Percentiles rank a stretch among this genome's conserved stretches.
Evolutionary conservation across 2,329 filamentous ascomycete species (phyloP).

Genomic region (Purpureocillium lavendulum): DNA sequence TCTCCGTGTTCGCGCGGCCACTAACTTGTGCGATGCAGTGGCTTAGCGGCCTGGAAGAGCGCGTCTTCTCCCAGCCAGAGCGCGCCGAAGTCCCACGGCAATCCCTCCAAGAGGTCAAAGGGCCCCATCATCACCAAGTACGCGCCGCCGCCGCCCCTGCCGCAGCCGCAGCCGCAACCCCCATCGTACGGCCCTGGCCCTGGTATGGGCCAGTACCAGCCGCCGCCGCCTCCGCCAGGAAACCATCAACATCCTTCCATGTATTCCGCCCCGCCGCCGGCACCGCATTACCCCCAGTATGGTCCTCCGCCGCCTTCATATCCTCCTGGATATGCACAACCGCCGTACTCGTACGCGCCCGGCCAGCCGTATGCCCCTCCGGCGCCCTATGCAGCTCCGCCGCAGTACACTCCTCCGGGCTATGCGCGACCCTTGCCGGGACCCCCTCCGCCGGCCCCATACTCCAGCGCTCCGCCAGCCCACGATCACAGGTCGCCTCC

Average conservation of each 20-base stretch:
- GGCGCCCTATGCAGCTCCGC: slow-evolving; percentile 5
- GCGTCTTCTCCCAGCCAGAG: slow-evolving; percentile 17
- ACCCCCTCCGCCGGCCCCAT: slow-evolving; percentile 1
- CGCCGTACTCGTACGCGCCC: slow-evolving; percentile 2
- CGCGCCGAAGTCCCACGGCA: slow-evolving; percentile 18
- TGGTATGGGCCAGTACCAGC: slow-evolving; percentile 11
- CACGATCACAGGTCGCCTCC: slow-evolving; percentile 2
- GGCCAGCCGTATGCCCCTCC: slow-evolving; percentile 14
- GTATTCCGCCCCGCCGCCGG: neutral
- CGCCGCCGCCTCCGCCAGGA: slow-evolving; percentile 15
- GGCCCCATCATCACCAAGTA: slow-evolving; percentile 28
- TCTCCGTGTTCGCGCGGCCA: neutral
- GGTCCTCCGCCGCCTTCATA: slow-evolving; percentile 7
- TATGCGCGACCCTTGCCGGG: slow-evolving; percentile 3
- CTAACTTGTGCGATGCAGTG: slow-evolving; percentile 17
- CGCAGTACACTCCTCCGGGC: slow-evolving; percentile 7
- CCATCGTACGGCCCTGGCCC: slow-evolving; percentile 6
- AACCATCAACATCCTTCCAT: slow-evolving; percentile 14
- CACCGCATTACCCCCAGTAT: neutral
- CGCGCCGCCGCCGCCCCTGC: slow-evolving; percentile 17
- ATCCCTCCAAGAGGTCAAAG: slow-evolving; percentile 21
- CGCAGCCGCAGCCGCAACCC: slow-evolving; percentile 12
- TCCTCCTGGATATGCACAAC: slow-evolving; percentile 1
- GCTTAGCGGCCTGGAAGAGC: slow-evolving; percentile 27
- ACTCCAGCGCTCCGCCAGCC: neutral